A percentile compares a stretch with the other conserved stretches of the same genome.
These are phyloP conservation scores for Rhizopogon sp. DNA, from an alignment of 768 basidiomycete species.

Conservation along the genomic window DNA sequence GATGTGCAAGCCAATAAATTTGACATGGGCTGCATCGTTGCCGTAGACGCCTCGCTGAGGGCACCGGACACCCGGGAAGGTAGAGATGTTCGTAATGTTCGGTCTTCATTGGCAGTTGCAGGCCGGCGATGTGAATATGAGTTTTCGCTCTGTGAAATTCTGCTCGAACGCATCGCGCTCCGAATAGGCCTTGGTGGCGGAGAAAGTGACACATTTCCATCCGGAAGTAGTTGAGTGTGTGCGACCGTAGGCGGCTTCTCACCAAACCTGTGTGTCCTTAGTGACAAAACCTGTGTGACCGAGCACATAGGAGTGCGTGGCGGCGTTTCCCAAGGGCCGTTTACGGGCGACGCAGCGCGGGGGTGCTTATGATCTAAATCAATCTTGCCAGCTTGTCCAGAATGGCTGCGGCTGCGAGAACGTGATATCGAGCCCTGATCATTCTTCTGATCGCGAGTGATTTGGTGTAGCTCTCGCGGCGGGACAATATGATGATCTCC, in stretches of 20 bases:
- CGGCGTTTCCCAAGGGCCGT: conserved; percentile 21
- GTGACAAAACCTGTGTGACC: conserved; percentile 32
- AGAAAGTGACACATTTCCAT: conserved; percentile 20
- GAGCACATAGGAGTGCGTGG: conserved; percentile 48
- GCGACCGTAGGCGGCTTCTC: not conserved
- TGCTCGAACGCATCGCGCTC: conserved; percentile 10
- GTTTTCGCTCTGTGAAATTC: conserved; percentile 1
- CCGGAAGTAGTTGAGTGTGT: conserved; percentile 6
- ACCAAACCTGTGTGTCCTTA: not conserved
- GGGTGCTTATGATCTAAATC: conserved; percentile 4
- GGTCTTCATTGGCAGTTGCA: not conserved
- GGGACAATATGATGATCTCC: conserved; percentile 45
- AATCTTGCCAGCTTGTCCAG: conserved; percentile 13
- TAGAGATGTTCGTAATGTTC: conserved; percentile 7
- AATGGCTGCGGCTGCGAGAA: conserved; percentile 16
- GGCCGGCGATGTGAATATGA: not conserved
- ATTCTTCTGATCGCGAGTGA: conserved; percentile 24
- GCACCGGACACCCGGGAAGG: conserved; percentile 13
- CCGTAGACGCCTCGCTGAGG: conserved; percentile 28
- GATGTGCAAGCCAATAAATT: conserved; percentile 9
- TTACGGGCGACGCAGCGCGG: conserved; percentile 9
- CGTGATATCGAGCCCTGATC: not conserved
- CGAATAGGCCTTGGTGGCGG: conserved; percentile 21
- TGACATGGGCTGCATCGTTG: conserved; percentile 15
- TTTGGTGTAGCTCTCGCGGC: conserved; percentile 47